These are phyloP conservation scores for Xylaria cubensis DNA, from an alignment of 495 filamentous ascomycete species.

Conservation along the genomic window DNA sequence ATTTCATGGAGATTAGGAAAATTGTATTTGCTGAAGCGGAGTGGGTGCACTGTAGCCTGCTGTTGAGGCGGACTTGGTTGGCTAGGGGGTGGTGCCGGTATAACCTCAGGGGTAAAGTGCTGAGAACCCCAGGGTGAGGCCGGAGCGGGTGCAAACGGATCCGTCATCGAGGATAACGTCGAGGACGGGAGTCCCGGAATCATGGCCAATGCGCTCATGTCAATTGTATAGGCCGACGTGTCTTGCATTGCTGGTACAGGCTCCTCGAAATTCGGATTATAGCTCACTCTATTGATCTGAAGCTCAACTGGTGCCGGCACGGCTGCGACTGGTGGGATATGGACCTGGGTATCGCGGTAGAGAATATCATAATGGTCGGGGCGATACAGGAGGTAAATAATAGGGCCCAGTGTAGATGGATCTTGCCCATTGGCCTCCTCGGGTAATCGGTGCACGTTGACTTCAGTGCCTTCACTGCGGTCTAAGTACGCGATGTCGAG, in stretches of 20 bases:
- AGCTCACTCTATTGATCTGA: constrained; percentile 58
- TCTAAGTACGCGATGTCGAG: constrained; percentile 93
- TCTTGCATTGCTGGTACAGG: constrained; percentile 49
- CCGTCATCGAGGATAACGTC: constrained; percentile 36
- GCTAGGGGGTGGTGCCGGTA: constrained; percentile 38
- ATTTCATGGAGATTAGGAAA: constrained; percentile 49
- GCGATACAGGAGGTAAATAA: constrained; percentile 62
- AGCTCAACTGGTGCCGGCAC: constrained; percentile 55
- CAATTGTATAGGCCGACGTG: constrained; percentile 39
- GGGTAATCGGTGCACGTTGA: constrained; percentile 77
- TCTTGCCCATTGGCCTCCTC: constrained; percentile 60
- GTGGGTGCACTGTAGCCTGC: constrained; percentile 43
- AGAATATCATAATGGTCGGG: constrained; percentile 93
- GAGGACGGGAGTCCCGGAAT: constrained; percentile 53
- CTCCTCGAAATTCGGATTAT: constrained; percentile 40
- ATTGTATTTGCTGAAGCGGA: constrained; percentile 57
- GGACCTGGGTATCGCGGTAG: constrained; percentile 62
- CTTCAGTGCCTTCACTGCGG: constrained; percentile 77
- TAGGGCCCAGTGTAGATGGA: constrained; percentile 52
- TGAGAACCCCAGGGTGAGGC: constrained; percentile 51
- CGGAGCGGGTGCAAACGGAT: constrained; percentile 48
- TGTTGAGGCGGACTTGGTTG: constrained; percentile 45
- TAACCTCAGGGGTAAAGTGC: constrained; percentile 39
- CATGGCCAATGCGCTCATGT: constrained; percentile 51
- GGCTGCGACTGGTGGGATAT: constrained; percentile 54